These are phyloP conservation scores for Stipa capillata DNA, from an alignment of 176 grass and related monocot genomes.

Conservation along the genomic window DNA sequence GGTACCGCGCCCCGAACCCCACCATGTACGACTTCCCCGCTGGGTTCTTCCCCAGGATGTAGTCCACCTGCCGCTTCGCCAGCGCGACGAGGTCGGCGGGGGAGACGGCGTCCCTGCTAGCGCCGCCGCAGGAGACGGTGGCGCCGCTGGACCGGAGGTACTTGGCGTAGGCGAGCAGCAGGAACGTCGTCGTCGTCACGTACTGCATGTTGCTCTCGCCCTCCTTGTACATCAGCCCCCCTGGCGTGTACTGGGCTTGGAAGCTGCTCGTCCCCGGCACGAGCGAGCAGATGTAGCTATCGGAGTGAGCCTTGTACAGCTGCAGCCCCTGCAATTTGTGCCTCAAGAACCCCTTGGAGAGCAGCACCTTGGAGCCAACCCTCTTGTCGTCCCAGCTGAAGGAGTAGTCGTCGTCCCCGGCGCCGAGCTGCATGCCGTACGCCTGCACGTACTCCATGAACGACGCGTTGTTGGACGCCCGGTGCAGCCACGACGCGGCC, in stretches of 20 bases:
- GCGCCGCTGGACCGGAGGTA: constrained; percentile 60
- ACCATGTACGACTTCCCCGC: constrained; percentile 79
- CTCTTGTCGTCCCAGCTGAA: constrained; percentile 98
- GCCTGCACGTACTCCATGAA: constrained; percentile 70
- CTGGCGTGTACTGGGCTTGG: constrained; percentile 63
- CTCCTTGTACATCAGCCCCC: constrained; percentile 56
- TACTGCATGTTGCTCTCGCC: constrained; percentile 86
- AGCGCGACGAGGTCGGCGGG: constrained; percentile 46
- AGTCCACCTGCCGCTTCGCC: constrained; percentile 70
- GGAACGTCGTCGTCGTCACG: constrained; percentile 69
- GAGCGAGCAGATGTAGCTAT: constrained; percentile 83
- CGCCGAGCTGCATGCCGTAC: constrained; percentile 48
- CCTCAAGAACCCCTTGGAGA: constrained; percentile 55
- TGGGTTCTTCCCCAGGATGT: constrained; percentile 80
- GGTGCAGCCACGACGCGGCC: constrained; percentile 88
- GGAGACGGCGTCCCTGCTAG: constrained; percentile 15
- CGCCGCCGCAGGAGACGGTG: constrained; percentile 26
- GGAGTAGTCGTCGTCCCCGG: constrained; percentile 63
- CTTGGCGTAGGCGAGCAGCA: constrained; percentile 69
- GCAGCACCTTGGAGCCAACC: constrained; percentile 58
- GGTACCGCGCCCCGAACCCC: constrained; percentile 46
- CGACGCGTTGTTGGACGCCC: constrained; percentile 53
- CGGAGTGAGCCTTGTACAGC: constrained; percentile 73
- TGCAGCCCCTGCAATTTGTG: constrained; percentile 35
- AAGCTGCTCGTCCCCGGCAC: constrained; percentile 57